Evolutionary conservation across 371 early-diverging fungal genomes (phyloP).

Genomic region (Lichtheimia hyalospora): DNA sequence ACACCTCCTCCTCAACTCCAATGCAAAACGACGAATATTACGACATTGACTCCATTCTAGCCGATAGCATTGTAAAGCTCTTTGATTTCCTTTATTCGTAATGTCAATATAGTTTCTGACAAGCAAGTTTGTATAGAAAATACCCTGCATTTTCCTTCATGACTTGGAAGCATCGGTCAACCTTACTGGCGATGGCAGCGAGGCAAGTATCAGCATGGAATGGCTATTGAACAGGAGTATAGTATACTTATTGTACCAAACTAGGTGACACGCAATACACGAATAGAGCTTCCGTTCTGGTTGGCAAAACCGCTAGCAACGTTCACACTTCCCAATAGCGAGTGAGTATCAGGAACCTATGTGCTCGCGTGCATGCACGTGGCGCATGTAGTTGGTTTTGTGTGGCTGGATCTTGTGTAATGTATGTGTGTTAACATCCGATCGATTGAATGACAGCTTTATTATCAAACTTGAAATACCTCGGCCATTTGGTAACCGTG

Average conservation of each 20-base stretch:
- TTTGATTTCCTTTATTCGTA: neutral
- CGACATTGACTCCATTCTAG: slow-evolving; percentile 48
- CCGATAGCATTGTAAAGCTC: slow-evolving; percentile 40
- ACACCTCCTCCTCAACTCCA: neutral
- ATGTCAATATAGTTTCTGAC: neutral
- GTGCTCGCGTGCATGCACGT: no score
- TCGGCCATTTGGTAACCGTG: slow-evolving; percentile 33
- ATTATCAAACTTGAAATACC: slow-evolving; percentile 40
- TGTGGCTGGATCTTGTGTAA: neutral
- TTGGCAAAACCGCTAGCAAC: slow-evolving; percentile 40
- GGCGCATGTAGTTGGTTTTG: neutral
- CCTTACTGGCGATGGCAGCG: slow-evolving; percentile 35
- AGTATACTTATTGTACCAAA: neutral
- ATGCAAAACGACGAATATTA: slow-evolving; percentile 54
- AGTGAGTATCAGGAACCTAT: slow-evolving; percentile 11
- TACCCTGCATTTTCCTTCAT: slow-evolving; percentile 42
- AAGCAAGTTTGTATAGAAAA: slow-evolving; percentile 27
- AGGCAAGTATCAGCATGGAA: slow-evolving; percentile 14
- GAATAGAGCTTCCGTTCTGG: slow-evolving; percentile 49
- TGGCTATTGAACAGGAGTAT: neutral
- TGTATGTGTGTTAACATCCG: neutral
- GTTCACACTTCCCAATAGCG: slow-evolving; percentile 15
- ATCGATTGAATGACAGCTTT: slow-evolving; percentile 8
- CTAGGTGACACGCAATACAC: slow-evolving; percentile 21
- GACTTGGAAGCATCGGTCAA: slow-evolving; percentile 32